Percentiles rank a stretch among this genome's conserved stretches.
phyloP scores from a whole-genome alignment of 1,139 yeast species.

The Debaryomycetaceae sp. region DNA sequence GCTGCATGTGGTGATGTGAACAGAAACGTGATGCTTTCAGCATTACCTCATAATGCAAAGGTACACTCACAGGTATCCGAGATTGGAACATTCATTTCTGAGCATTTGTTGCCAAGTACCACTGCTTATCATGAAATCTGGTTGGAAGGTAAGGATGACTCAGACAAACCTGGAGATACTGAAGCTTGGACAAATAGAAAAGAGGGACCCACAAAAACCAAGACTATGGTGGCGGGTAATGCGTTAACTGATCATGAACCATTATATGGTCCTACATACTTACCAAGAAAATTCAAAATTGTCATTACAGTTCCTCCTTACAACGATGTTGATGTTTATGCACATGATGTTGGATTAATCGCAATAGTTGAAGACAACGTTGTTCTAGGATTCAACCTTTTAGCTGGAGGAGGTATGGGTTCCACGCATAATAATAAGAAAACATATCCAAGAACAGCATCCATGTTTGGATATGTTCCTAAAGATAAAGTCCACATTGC shows the following conservation, averaged over 20 bases:
- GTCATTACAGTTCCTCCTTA: constrained; percentile 95
- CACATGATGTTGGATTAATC: constrained; percentile 90
- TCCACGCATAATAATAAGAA: constrained; percentile 94
- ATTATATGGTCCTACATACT: constrained; percentile 76
- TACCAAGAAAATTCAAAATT: constrained; percentile 95
- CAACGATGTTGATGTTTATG: constrained; percentile 95
- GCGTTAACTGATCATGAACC: constrained; percentile 87
- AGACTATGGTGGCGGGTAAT: constrained; percentile 82
- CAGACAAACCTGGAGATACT: constrained; percentile 65
- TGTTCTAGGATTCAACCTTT: constrained; percentile 75
- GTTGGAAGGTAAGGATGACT: constrained; percentile 82
- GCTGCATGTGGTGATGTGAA: constrained; percentile 99
- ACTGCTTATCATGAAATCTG: constrained; percentile 97
- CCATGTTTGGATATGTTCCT: constrained; percentile 73
- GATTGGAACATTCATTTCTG: constrained; percentile 66
- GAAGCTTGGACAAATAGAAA: constrained; percentile 70
- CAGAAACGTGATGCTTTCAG: constrained; percentile 91
- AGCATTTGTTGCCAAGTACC: constrained; percentile 81
- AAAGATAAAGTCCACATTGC: constrained; percentile 69
- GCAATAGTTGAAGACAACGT: constrained; percentile 74
- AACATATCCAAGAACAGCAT: constrained; percentile 94
- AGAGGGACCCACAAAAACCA: constrained; percentile 75
- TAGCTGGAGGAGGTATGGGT: constrained; percentile 99
- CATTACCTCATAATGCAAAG: constrained; percentile 80
- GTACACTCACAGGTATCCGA: constrained; percentile 73